Conservation (phyloP, 768 basidiomycete genomes). For the Rubroboletus pulcherrimus region DNA sequence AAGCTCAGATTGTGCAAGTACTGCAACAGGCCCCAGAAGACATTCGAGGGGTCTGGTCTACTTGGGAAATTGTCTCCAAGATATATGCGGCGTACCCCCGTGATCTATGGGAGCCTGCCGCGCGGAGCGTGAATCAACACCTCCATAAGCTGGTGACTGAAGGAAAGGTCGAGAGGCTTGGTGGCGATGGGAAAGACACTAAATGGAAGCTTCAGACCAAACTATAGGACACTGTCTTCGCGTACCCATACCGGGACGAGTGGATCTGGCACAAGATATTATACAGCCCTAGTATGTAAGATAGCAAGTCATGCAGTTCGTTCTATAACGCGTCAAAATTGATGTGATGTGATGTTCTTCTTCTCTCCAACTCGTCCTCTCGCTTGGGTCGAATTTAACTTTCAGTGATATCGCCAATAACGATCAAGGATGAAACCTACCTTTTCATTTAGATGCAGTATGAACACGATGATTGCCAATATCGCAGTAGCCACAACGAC, state of each 20-base stretch:
- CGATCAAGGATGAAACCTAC: slow-evolving; percentile 38
- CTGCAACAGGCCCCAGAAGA: slow-evolving; percentile 36
- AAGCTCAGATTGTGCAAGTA: slow-evolving; percentile 66
- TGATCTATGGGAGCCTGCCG: slow-evolving; percentile 67
- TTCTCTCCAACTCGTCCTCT: slow-evolving; percentile 89
- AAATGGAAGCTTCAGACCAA: slow-evolving; percentile 40
- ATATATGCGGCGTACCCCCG: slow-evolving; percentile 75
- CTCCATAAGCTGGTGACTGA: slow-evolving; percentile 70
- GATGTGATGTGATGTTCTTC: slow-evolving; percentile 89
- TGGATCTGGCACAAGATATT: background rate
- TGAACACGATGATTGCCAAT: slow-evolving; percentile 78
- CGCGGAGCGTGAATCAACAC: slow-evolving; percentile 66
- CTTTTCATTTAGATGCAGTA: slow-evolving; percentile 91
- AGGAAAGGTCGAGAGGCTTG: slow-evolving; percentile 46
- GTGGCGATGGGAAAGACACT: slow-evolving; percentile 50
- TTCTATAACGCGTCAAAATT: slow-evolving; percentile 89
- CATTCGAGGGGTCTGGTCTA: slow-evolving; percentile 43
- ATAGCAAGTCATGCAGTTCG: slow-evolving; percentile 1
- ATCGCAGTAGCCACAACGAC: slow-evolving; percentile 70
- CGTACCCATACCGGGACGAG: background rate
- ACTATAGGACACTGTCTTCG: slow-evolving; percentile 1
- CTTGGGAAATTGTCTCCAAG: slow-evolving; percentile 57
- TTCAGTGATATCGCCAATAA: slow-evolving; percentile 2
- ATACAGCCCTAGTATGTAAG: slow-evolving; percentile 16
- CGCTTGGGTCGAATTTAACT: slow-evolving; percentile 44